These are phyloP conservation scores for Singerocomus inundabilis DNA, from an alignment of 1,284 basidiomycete species.

Conservation along the genomic window DNA sequence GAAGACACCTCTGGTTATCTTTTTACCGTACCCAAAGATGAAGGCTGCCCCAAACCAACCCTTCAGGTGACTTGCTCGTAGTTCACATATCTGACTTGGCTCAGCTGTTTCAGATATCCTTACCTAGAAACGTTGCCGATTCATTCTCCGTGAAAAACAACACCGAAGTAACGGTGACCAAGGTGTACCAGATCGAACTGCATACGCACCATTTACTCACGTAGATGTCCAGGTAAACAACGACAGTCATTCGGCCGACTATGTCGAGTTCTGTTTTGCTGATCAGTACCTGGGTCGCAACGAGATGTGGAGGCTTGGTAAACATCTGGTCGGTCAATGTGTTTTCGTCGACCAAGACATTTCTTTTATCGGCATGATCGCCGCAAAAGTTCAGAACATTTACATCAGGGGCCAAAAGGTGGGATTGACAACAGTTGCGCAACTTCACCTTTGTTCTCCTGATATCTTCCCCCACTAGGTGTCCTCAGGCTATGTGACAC, in stretches of 20 bases:
- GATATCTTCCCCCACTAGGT: slow-evolving; percentile 44
- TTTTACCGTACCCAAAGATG: slow-evolving; percentile 64
- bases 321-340: slow-evolving; percentile 76
- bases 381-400: slow-evolving; percentile 77
- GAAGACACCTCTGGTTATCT: slow-evolving; percentile 54
- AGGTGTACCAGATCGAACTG: slow-evolving; percentile 40
- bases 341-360: slow-evolving; percentile 71
- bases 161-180: slow-evolving; percentile 65
- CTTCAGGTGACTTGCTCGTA: slow-evolving; percentile 50
- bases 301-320: slow-evolving; percentile 88
- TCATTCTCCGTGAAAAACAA: slow-evolving; percentile 70
- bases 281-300: slow-evolving; percentile 91
- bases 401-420: slow-evolving; percentile 68
- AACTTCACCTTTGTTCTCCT: slow-evolving; percentile 3
- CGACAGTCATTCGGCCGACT: slow-evolving; percentile 66
- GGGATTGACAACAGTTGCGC: slow-evolving; percentile 16
- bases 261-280: slow-evolving; percentile 86
- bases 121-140: slow-evolving; percentile 68
- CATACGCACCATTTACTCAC: slow-evolving; percentile 3
- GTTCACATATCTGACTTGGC: slow-evolving; percentile 2
- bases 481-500: slow-evolving; percentile 78
- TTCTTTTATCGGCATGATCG: slow-evolving; percentile 73
- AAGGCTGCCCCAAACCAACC: slow-evolving; percentile 56
- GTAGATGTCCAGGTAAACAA: slow-evolving; percentile 57
- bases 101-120: slow-evolving; percentile 54